Conservation (phyloP, 2,329 filamentous ascomycete species). For the Colletotrichum orchidophilum region DNA sequence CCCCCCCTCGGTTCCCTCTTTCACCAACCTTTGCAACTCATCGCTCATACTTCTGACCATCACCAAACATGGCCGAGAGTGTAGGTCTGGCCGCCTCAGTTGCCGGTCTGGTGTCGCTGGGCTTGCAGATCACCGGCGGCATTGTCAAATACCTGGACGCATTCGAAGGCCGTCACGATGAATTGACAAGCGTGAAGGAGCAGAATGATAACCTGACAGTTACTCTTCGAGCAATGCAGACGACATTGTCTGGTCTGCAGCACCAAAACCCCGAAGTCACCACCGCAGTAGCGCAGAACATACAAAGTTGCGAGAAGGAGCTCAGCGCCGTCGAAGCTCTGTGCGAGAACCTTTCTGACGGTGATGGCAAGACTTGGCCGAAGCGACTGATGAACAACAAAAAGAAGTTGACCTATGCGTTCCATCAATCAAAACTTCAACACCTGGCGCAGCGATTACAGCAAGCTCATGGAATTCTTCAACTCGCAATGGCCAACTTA, state of each 20-base stretch:
- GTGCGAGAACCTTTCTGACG: neutral
- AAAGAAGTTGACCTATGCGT: neutral
- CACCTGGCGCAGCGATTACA: neutral
- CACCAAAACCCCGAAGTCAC: neutral
- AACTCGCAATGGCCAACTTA: neutral
- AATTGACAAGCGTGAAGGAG: neutral
- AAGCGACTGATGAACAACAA: neutral
- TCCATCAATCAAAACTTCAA: neutral
- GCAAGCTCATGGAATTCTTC: neutral
- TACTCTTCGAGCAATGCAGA: neutral
- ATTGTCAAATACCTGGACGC: conserved; percentile 8
- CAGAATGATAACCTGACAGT: neutral
- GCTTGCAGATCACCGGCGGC: neutral
- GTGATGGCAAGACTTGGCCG: neutral
- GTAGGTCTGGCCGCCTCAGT: neutral
- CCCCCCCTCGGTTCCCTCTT: too few species aligned
- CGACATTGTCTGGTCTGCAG: neutral
- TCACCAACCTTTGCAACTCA: neutral
- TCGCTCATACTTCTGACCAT: neutral
- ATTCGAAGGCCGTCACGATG: neutral
- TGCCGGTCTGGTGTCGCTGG: neutral
- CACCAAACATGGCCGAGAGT: neutral
- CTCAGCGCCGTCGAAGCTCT: neutral
- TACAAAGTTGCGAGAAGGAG: neutral
- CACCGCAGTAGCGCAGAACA: neutral